phyloP scores from a whole-genome alignment of 2,329 filamentous ascomycete genomes.

The Aspergillus carbonarius region DNA sequence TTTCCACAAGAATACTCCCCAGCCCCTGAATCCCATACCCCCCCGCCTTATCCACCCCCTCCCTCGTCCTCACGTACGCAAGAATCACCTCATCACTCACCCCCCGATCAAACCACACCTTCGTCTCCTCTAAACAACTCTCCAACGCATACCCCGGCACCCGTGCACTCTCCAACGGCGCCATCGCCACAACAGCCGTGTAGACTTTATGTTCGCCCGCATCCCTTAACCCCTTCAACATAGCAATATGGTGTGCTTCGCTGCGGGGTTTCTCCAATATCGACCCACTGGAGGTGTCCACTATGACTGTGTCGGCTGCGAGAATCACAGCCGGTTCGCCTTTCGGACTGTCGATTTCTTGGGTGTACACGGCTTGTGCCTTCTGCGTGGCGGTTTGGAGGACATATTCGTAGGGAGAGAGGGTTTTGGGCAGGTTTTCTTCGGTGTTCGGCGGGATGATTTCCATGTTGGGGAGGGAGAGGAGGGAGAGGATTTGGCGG shows the following conservation, averaged over 20 bases:
- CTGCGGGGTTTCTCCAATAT: constrained; percentile 89
- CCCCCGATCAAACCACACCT: constrained; percentile 76
- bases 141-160: constrained; percentile 84
- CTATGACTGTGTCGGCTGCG: constrained; percentile 87
- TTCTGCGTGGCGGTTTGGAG: constrained; percentile 82
- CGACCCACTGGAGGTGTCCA: constrained; percentile 65
- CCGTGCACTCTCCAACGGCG: constrained; percentile 74
- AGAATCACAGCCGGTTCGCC: constrained; percentile 82
- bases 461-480: constrained; percentile 80
- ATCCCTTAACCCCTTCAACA: constrained; percentile 80
- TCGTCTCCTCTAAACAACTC: constrained; percentile 83
- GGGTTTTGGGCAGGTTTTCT: constrained; percentile 79
- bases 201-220: constrained; percentile 75
- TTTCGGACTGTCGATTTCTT: constrained; percentile 56
- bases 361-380: constrained; percentile 69
- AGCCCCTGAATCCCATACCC: constrained; percentile 93
- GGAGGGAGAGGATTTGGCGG: constrained; percentile 72
- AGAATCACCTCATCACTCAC: constrained; percentile 80
- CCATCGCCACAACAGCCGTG: constrained; percentile 81
- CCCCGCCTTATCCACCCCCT: constrained; percentile 94
- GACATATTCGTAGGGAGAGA: constrained; percentile 88
- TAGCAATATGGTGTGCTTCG: constrained; percentile 76
- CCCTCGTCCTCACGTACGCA: constrained; percentile 67
- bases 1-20: constrained; percentile 82
- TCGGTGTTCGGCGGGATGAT: constrained; percentile 78